These are phyloP conservation scores for Annulohypoxylon bovei DNA, from an alignment of 495 filamentous ascomycete species.

Conservation along the genomic window DNA sequence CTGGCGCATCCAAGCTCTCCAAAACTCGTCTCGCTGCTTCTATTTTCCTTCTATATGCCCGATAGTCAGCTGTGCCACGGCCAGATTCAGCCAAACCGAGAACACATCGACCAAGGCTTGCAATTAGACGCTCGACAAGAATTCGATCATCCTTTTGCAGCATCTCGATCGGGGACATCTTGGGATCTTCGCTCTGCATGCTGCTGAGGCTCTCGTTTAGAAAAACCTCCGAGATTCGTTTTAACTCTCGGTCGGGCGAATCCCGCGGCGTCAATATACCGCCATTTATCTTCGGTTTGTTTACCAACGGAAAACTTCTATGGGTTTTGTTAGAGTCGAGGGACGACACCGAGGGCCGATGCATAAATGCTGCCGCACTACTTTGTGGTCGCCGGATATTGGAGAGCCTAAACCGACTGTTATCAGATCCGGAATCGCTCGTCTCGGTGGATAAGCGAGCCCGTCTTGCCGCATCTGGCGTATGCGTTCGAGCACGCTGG, in stretches of 20 bases:
- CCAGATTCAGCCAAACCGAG: slow-evolving; percentile 70
- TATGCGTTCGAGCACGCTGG: slow-evolving; percentile 44
- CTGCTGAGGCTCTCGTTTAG: slow-evolving; percentile 52
- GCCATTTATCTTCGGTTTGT: slow-evolving; percentile 56
- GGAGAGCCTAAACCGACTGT: slow-evolving; percentile 33
- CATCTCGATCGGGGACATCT: slow-evolving; percentile 54
- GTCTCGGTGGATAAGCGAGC: slow-evolving; percentile 47
- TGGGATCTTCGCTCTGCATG: slow-evolving; percentile 34
- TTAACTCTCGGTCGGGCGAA: slow-evolving; percentile 52
- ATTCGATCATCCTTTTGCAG: slow-evolving; percentile 75
- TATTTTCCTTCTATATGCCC: slow-evolving; percentile 71
- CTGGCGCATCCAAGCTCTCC: slow-evolving; percentile 63
- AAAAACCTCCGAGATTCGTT: slow-evolving; percentile 51
- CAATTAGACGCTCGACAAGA: slow-evolving; percentile 78
- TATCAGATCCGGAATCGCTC: slow-evolving; percentile 46
- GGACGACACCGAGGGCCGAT: slow-evolving; percentile 62
- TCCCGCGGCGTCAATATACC: slow-evolving; percentile 54
- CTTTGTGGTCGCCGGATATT: slow-evolving; percentile 53
- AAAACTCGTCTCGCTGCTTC: slow-evolving; percentile 77
- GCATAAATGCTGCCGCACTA: slow-evolving; percentile 45
- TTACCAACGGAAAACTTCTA: slow-evolving; percentile 63
- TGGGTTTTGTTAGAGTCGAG: slow-evolving; percentile 60
- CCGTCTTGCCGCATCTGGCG: slow-evolving; percentile 45
- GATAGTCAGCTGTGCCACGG: slow-evolving; percentile 67
- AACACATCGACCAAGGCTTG: slow-evolving; percentile 77